phyloP scores from a whole-genome alignment of 2,329 filamentous ascomycete species.

The Hypomyces perniciosus region DNA sequence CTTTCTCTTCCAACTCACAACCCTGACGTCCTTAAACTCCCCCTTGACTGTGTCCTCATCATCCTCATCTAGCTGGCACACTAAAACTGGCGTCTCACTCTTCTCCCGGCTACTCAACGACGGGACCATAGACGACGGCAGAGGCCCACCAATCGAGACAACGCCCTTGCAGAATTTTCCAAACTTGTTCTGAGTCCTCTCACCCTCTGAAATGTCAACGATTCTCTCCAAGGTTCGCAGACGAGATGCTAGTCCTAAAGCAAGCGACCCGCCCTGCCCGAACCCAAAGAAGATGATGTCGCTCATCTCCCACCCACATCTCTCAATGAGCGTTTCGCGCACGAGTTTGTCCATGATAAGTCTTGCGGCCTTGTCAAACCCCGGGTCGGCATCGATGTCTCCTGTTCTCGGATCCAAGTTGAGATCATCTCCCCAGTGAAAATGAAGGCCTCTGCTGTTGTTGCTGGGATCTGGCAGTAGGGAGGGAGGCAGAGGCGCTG shows the following conservation, averaged over 20 bases:
- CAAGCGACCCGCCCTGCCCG: slow-evolving; percentile 61
- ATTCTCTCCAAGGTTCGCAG: slow-evolving; percentile 31
- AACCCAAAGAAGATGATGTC: slow-evolving; percentile 62
- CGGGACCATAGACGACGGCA: slow-evolving; percentile 48
- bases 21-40: slow-evolving; percentile 60
- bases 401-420: slow-evolving; percentile 44
- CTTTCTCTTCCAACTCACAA: slow-evolving; percentile 61
- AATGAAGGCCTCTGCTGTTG: slow-evolving; percentile 36
- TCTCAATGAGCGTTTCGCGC: slow-evolving; percentile 41
- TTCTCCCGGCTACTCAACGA: slow-evolving; percentile 43
- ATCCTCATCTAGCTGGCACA: slow-evolving; percentile 56
- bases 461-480: slow-evolving; percentile 39
- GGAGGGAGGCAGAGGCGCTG: slow-evolving; percentile 61
- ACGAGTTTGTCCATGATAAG: slow-evolving; percentile 48
- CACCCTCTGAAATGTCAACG: slow-evolving; percentile 26
- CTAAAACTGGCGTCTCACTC: slow-evolving; percentile 56
- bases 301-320: slow-evolving; percentile 52
- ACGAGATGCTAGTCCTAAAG: slow-evolving; percentile 48
- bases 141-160: slow-evolving; percentile 55
- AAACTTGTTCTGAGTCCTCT: slow-evolving; percentile 1
- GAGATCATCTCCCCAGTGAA: slow-evolving; percentile 65
- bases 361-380: slow-evolving; percentile 45
- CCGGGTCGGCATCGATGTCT: slow-evolving; percentile 55
- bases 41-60: slow-evolving; percentile 58
- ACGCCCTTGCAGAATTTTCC: slow-evolving; percentile 45